Conservation (phyloP, 2,329 filamentous ascomycete genomes). For the Trichoderma gracile region DNA sequence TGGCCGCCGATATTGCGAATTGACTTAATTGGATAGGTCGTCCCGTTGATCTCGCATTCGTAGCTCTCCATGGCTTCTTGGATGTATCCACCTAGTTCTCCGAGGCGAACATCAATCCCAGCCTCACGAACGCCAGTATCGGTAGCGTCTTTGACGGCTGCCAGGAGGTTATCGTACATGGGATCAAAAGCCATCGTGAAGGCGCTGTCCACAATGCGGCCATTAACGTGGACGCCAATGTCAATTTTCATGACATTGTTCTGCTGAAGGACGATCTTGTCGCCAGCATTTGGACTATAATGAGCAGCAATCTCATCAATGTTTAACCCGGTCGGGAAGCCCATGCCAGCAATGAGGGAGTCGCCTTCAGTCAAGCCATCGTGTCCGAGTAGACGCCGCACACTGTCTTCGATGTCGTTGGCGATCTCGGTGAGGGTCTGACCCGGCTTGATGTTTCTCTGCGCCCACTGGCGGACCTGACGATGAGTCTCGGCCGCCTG, state of each 20-base stretch:
- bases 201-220: conserved; percentile 71
- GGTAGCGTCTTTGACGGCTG: conserved; percentile 67
- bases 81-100: conserved; percentile 69
- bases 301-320: conserved; percentile 78
- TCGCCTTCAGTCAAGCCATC: conserved; percentile 72
- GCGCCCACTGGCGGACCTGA: conserved; percentile 75
- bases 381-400: conserved; percentile 70
- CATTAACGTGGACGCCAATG: conserved; percentile 72
- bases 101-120: conserved; percentile 76
- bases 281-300: conserved; percentile 77
- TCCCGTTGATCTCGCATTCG: conserved; percentile 69
- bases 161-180: conserved; percentile 67
- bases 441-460: conserved; percentile 73
- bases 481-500: conserved; percentile 75
- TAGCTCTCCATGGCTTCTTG: conserved; percentile 79
- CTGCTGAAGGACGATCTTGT: conserved; percentile 70
- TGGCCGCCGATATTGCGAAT: conserved; percentile 75
- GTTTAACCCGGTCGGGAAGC: conserved; percentile 75
- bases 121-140: conserved; percentile 79
- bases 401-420: conserved; percentile 76
- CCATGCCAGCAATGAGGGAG: conserved; percentile 71
- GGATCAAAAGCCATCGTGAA: conserved; percentile 72
- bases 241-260: conserved; percentile 74
- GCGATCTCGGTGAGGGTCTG: conserved; percentile 74
- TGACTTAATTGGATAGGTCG: conserved; percentile 67